Base-by-base conservation (phyloP, 2,329 filamentous ascomycete genomes). In the Paradendryphiella salina region DNA sequence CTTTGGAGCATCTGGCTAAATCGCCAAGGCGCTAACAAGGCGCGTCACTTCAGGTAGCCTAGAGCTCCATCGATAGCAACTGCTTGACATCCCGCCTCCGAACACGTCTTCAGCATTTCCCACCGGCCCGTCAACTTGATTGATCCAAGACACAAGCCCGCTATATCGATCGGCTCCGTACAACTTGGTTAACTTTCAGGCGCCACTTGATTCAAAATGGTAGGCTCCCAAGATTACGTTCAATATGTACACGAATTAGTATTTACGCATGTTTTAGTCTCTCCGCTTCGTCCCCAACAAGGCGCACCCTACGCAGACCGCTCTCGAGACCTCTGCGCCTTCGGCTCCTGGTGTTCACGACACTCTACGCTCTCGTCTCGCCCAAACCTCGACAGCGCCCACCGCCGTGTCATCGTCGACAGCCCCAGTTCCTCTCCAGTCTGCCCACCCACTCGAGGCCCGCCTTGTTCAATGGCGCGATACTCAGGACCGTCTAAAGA, bases 271-370 rank as follows among this genome's bases (percentile, higher is more conserved):
- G 7, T 29, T 18, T 13, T 74, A 95, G 89, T 88, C 90, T 70
- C 88, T 97, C 82, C 90, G 91, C 78, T 88, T 99, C 77, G 85
- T 90, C 63, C 94, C 94, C 71, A 73, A 85, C 54, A 75, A 85
- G 66, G 71, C 79, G 62, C 84, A 93, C 79, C 76, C 85, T 31
- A 66, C 69, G 43, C 60, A 66, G 65, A 83, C 80, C 63, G 81
- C 83, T 84, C 77, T 65, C 52, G 67, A 64, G 65, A 80, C 50
- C 74, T 81, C 70, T 48, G 94, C 94, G 3, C 94, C 94, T 63
- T 96, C 93, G 1, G 93, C 91, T 13, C 92, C 92, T 0, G 93
- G 93, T 63, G 81, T 97, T 59, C 92, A 95, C 81, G 94, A 97
- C 79, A 92, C 89, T 14, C 88, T 99, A 64, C 92, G 94, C 69